phyloP scores from a whole-genome alignment of 495 filamentous ascomycete species.

The Chaetomium tenue region DNA sequence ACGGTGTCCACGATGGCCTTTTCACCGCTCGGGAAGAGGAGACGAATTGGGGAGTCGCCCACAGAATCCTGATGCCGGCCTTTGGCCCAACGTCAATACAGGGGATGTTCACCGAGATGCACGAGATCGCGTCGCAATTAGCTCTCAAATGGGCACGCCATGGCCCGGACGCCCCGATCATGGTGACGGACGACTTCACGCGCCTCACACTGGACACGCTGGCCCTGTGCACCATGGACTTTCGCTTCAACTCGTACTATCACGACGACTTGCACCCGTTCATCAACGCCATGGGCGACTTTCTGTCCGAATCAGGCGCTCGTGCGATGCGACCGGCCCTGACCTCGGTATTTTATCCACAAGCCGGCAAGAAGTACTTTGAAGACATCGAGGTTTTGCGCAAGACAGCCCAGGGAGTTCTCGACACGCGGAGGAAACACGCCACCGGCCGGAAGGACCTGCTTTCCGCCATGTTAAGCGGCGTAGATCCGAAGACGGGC shows the following conservation, averaged over 20 bases:
- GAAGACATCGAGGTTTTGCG: conserved; percentile 57
- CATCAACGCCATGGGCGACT: conserved; percentile 60
- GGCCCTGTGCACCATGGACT: conserved; percentile 70
- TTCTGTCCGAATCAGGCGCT: conserved; percentile 55
- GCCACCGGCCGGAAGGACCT: conserved; percentile 64
- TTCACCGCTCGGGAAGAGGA: conserved; percentile 65
- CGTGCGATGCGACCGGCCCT: conserved; percentile 53
- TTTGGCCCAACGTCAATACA: conserved; percentile 71
- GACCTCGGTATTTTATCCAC: conserved; percentile 50
- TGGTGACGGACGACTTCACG: conserved; percentile 69
- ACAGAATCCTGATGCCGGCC: conserved; percentile 63
- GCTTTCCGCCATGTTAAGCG: conserved; percentile 66
- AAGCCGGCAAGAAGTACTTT: conserved; percentile 56
- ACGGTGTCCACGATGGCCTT: conserved; percentile 62
- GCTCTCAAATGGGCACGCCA: conserved; percentile 71
- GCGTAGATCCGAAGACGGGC: conserved; percentile 65
- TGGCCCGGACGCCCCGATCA: conserved; percentile 56
- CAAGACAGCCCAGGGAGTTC: conserved; percentile 56
- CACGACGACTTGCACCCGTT: conserved; percentile 65
- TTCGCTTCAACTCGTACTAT: conserved; percentile 75
- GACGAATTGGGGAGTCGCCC: conserved; percentile 68
- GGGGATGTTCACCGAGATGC: conserved; percentile 73
- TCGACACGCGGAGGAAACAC: conserved; percentile 57
- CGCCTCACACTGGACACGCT: conserved; percentile 71
- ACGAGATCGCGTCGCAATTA: conserved; percentile 69